These are phyloP conservation scores for Aspergillus fructus DNA, from an alignment of 2,329 filamentous ascomycete species.

Conservation along the genomic window DNA sequence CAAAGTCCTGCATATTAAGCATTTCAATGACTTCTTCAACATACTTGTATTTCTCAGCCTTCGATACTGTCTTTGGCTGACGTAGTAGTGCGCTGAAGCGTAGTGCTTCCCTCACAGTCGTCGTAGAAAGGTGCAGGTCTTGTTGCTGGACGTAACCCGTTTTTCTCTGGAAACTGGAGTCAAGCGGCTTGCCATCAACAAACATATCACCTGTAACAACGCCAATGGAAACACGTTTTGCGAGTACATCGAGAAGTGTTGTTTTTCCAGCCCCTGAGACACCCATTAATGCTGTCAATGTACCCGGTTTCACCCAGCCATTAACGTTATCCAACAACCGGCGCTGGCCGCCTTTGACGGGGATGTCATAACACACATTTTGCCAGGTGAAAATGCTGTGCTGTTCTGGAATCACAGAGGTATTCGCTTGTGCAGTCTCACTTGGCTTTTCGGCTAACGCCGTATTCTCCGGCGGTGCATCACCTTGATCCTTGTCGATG, in stretches of 20 bases:
- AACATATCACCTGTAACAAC: constrained; percentile 67
- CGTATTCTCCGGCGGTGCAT: constrained; percentile 16
- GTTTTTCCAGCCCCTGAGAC: constrained; percentile 65
- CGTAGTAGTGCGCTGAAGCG: constrained; percentile 81
- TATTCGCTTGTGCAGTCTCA: constrained; percentile 13
- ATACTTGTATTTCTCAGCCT: constrained; percentile 74
- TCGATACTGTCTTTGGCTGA: constrained; percentile 70
- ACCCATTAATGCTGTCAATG: constrained; percentile 59
- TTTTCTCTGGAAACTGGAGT: constrained; percentile 62
- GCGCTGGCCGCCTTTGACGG: constrained; percentile 51
- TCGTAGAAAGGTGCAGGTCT: constrained; percentile 76
- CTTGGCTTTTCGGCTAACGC: constrained; percentile 13
- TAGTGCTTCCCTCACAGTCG: constrained; percentile 83
- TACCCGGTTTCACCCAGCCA: constrained; percentile 57
- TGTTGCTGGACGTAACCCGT: constrained; percentile 69
- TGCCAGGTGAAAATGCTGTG: constrained; percentile 52
- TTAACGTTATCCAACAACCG: constrained; percentile 55
- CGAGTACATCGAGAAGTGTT: constrained; percentile 58
- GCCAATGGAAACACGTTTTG: constrained; percentile 59
- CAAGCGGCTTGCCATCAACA: constrained; percentile 59
- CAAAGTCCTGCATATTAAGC: constrained; percentile 83
- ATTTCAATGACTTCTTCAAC: constrained; percentile 80
- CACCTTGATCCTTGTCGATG: constrained; percentile 24
- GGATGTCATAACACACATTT: constrained; percentile 56
- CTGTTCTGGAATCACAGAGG: constrained; percentile 32